These are phyloP conservation scores for Blastocystis sp. DNA, from an alignment of 352 stramenopile species.

Conservation along the genomic window DNA sequence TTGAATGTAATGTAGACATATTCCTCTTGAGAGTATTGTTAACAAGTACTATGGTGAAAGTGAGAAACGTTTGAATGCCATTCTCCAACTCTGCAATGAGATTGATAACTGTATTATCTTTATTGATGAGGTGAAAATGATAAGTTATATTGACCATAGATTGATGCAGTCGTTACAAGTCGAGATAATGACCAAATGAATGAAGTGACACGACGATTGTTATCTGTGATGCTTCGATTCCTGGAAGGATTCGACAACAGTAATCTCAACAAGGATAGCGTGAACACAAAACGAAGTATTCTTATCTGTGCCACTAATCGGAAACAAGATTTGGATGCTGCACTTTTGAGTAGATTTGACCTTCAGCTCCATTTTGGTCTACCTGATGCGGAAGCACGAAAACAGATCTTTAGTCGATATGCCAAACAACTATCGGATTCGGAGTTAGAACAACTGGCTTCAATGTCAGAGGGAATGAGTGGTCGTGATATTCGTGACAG, in stretches of 20 bases:
- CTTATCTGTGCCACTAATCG: slow-evolving; percentile 84
- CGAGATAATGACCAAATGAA: slow-evolving; percentile 80
- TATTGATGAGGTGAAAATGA: slow-evolving; percentile 74
- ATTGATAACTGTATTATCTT: slow-evolving; percentile 83
- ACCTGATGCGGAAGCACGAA: slow-evolving; percentile 74
- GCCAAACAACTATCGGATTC: slow-evolving; percentile 77
- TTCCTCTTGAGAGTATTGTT: slow-evolving; percentile 83
- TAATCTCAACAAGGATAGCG: slow-evolving; percentile 69
- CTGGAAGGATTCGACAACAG: slow-evolving; percentile 83
- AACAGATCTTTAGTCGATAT: slow-evolving; percentile 78
- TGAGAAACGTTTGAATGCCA: slow-evolving; percentile 84
- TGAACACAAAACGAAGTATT: slow-evolving; percentile 66
- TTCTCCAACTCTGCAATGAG: slow-evolving; percentile 84
- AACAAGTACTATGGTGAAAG: slow-evolving; percentile 88
- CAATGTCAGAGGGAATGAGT: slow-evolving; percentile 76
- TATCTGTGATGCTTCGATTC: slow-evolving; percentile 82
- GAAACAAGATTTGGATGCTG: slow-evolving; percentile 82
- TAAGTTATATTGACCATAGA: slow-evolving; percentile 68
- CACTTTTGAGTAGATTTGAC: slow-evolving; percentile 83
- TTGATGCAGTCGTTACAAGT: slow-evolving; percentile 80
- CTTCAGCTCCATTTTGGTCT: slow-evolving; percentile 82
- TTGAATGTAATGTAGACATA: slow-evolving; percentile 65
- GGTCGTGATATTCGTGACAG: slow-evolving; percentile 87
- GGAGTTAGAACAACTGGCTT: slow-evolving; percentile 74
- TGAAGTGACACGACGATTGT: slow-evolving; percentile 80